Base-by-base conservation (phyloP, 2,329 filamentous ascomycete species). In the Thelonectria olida region DNA sequence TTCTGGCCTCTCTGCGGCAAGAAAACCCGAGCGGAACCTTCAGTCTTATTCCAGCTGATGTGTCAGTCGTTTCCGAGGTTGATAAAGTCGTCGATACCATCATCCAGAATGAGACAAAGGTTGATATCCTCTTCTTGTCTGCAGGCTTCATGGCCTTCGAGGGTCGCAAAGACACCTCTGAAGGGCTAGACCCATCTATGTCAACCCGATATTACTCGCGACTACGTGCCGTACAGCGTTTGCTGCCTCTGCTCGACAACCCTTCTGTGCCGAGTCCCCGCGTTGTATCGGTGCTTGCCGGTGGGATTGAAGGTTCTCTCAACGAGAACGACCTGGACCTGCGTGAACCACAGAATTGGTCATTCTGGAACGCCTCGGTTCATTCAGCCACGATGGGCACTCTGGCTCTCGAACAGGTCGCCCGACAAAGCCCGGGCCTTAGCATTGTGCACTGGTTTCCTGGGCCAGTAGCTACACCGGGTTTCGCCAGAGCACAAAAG, bases 101-200 rank as follows among this genome's bases (percentile, higher is more conserved):
- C 36, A 50, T 48, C 12, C 6, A 49, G 8, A 9, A 25, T 2
- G 59, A 64, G 22, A 52, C 38, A 2, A 53, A 56, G n/a, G 12
- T 56, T 3, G 59, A 60, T 28, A 15, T 56, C 12, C 23, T 64
- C 8, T 25, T 59, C n/a, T 10, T 50, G n/a, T 63, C 48, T 1
- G 7, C 54, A 20, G 54, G 61, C 2, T 64, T 51, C 45, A 62
- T 56, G 19, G n/a, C 58, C 1, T 53, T 64, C 5, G 48, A 54
- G 7, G 61, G 52, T 8, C 56, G 52, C 5, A 17, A 47, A 9
- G 42, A 34, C 12, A 64, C 48, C 15, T 28, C 7, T 10, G 54
- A 65, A 13, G 39, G 63, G 1, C 57, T 58, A 4, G 63, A 64
- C 2, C 50, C 61, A 5, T 62, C 50, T 4, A 64, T 62, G 54